Evolutionary conservation across 1,284 basidiomycete species (phyloP).

Genomic region (Cryptococcus wingfieldii): DNA sequence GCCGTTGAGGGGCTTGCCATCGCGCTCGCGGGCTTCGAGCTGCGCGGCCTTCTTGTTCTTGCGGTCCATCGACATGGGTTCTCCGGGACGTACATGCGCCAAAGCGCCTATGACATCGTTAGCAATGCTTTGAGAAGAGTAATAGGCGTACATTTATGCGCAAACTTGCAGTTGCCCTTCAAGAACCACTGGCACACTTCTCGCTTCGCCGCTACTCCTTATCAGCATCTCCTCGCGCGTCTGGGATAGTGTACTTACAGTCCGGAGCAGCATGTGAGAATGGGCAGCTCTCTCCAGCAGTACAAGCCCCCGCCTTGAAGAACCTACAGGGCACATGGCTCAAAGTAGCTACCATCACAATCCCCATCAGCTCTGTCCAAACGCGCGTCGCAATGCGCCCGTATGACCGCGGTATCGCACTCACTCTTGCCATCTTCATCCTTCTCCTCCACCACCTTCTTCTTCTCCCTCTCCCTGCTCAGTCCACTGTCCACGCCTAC

Average conservation of each 20-base stretch:
- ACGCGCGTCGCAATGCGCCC: background rate
- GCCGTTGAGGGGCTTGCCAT: background rate
- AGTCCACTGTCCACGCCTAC: constrained; percentile 3
- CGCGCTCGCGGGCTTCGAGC: constrained; percentile 52
- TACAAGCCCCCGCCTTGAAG: constrained; percentile 89
- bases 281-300: constrained; percentile 89
- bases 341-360: constrained; percentile 49
- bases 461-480: constrained; percentile 9
- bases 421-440: background rate
- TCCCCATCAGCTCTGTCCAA: background rate
- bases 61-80: constrained; percentile 89
- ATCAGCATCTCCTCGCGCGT: constrained; percentile 5
- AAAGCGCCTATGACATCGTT: constrained; percentile 55
- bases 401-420: background rate
- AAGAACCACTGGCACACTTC: constrained; percentile 89
- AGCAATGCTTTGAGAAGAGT: background rate
- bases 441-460: constrained; percentile 7
- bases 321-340: constrained; percentile 98
- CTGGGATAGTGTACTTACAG: constrained; percentile 20
- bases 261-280: constrained; percentile 67
- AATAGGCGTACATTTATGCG: constrained; percentile 71
- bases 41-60: constrained; percentile 98
- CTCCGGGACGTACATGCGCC: constrained; percentile 89
- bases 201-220: constrained; percentile 62
- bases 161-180: constrained; percentile 90